Evolutionary conservation across 148 eudicot species (phyloP), one percentile per base, ranked within the genome.

Genomic region (Talinum fruticosum): DNA sequence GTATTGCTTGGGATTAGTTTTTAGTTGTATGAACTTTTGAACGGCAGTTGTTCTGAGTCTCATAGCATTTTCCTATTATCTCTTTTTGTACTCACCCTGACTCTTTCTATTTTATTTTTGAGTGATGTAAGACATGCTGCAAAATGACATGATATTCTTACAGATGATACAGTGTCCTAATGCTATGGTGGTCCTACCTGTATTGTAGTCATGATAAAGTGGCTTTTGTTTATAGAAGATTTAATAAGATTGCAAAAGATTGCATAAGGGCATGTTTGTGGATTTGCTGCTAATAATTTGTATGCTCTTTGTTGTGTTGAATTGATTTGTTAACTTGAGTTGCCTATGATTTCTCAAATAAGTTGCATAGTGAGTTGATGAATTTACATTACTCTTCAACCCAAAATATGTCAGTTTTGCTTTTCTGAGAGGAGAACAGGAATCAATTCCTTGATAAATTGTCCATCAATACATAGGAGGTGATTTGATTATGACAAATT

Each of bases 1-100:
- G 97, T 88, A 77, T 69, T 47, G 71, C 36, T 38, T 64, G 47
- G 14, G 36, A 62, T 69, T 13, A 47, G 45, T 24, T 32, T n/a
- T 66, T 53, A 51, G 62, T 34, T 66, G 47, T 14, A 41, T 41
- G 8, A 41, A 41, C 8, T 8, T 66, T 66, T 23, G 34, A 38
- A 23, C 28, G 47, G 19, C 49, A 66, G 28, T 28, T 66, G 12
- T 41, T 38, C 23, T 45, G n/a, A 35, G 26, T 72, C 69, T 72
- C 19, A 5, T 24, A 16, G 53, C 73, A 1, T 1, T 15, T n/a
- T 41, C 19, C 12, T 73, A 33, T 66, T 47, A n/a, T 66, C 36
- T 73, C 65, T 74, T 21, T 72, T 45, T 19, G 44, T 75, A 15
- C n/a, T 37, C 34, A 38, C 26, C 19, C 32, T 54, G 26, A 15